These are phyloP conservation scores for Diplosphaera chodatii DNA, from an alignment of 139 green algal genomes.

Conservation along the genomic window DNA sequence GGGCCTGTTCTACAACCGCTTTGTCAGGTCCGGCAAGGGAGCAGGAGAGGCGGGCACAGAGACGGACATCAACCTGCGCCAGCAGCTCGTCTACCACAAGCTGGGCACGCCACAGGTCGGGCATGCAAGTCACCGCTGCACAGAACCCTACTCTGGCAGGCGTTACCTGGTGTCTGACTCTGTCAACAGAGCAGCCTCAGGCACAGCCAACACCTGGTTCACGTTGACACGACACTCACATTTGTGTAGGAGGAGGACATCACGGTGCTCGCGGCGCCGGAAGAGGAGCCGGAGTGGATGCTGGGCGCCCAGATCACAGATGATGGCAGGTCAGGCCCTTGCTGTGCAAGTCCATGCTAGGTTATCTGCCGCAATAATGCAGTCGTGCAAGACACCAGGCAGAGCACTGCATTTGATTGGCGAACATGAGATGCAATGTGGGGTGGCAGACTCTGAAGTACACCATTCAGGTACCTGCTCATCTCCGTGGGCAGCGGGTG, in stretches of 20 bases:
- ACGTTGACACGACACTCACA: too few relatives aligned
- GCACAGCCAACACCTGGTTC: too few relatives aligned
- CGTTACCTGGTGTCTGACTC: too few relatives aligned
- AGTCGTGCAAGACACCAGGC: too few relatives aligned
- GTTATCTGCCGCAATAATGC: too few relatives aligned
- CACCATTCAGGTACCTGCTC: conserved; percentile 69
- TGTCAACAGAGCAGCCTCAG: too few relatives aligned
- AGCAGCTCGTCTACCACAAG: conserved; percentile 82
- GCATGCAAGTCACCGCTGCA: too few relatives aligned
- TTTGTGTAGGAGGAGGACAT: conserved; percentile 49
- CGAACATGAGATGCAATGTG: too few relatives aligned
- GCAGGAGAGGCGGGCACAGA: conserved; percentile 69
- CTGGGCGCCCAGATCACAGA: conserved; percentile 64
- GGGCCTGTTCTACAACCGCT: conserved; percentile 92
- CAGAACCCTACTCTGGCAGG: too few relatives aligned
- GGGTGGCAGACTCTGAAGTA: too few relatives aligned
- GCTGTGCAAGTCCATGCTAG: too few relatives aligned
- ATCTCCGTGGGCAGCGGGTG: conserved; percentile 68
- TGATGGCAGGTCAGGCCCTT: conserved; percentile 72
- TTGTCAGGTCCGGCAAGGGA: conserved; percentile 10
- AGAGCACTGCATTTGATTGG: too few relatives aligned
- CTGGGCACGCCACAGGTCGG: conserved; percentile 59
- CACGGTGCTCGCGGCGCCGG: conserved; percentile 35
- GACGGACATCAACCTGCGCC: conserved; percentile 66
- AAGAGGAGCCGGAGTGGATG: conserved; percentile 58